Evolutionary conservation across 352 stramenopile genomes (phyloP).

Genomic region (Globisporangium okanoganense): DNA sequence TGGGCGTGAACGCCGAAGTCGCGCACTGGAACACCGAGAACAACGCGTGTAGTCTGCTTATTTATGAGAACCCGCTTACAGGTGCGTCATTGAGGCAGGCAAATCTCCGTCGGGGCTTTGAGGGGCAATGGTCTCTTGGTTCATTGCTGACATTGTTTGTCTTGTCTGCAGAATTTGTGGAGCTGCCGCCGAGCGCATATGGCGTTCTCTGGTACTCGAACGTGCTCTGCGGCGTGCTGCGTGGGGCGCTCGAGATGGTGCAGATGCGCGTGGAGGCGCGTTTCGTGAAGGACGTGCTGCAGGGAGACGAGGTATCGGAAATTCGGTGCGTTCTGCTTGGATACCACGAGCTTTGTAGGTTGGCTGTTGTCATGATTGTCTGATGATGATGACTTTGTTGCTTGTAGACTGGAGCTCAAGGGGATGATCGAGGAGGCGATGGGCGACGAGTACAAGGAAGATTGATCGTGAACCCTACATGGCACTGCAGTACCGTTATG

Average conservation of each 20-base stretch:
- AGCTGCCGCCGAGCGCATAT: conserved; percentile 85
- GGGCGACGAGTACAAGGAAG: conserved; percentile 88
- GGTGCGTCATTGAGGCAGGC: conserved; percentile 22
- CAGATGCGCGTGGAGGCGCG: conserved; percentile 84
- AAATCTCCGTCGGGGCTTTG: neutral
- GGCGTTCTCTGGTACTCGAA: conserved; percentile 95
- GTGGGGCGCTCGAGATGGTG: conserved; percentile 95
- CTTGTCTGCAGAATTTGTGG: conserved; percentile 75
- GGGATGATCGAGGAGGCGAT: conserved; percentile 89
- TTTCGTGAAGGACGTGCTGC: conserved; percentile 83
- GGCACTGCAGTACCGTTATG: too few relatives aligned
- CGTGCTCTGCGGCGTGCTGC: conserved; percentile 94
- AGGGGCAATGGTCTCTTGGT: neutral
- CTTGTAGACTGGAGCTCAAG: conserved; percentile 69
- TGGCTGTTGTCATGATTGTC: neutral
- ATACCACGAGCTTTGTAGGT: neutral
- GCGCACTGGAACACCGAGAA: conserved; percentile 86
- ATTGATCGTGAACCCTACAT: too few relatives aligned
- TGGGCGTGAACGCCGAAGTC: conserved; percentile 94
- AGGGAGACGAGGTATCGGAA: conserved; percentile 84
- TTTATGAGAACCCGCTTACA: conserved; percentile 96
- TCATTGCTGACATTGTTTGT: neutral
- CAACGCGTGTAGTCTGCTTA: conserved; percentile 89
- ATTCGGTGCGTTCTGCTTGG: conserved; percentile 44
- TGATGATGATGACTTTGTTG: neutral